phyloP scores from a whole-genome alignment of 2,329 filamentous ascomycete genomes.

The Hirsutella thompsonii region DNA sequence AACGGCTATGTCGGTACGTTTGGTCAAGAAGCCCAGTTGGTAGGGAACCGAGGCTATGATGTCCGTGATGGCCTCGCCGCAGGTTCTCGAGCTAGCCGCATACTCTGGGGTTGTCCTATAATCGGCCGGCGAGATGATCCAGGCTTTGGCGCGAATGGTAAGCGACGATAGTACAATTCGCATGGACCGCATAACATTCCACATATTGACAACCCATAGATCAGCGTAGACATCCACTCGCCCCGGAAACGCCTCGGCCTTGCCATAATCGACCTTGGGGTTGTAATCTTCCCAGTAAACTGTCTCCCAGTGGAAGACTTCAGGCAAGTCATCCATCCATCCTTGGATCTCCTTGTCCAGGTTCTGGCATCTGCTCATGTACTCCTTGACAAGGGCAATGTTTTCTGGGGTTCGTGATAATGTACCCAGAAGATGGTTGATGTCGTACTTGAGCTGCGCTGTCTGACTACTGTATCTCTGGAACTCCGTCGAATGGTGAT shows the following conservation, averaged over 20 bases:
- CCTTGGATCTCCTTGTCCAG: slow-evolving; percentile 36
- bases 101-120: slow-evolving; percentile 50
- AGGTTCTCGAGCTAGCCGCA: slow-evolving; percentile 35
- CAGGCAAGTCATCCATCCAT: slow-evolving; percentile 37
- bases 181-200: slow-evolving; percentile 39
- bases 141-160: slow-evolving; percentile 44
- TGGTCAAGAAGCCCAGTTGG: slow-evolving; percentile 43
- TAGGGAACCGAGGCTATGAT: slow-evolving; percentile 47
- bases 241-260: slow-evolving; percentile 44
- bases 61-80: slow-evolving; percentile 38
- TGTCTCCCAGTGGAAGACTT: slow-evolving; percentile 33
- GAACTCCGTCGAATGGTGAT: slow-evolving; percentile 29
- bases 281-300: slow-evolving; percentile 43
- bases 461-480: slow-evolving; percentile 39
- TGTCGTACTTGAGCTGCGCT: slow-evolving; percentile 38
- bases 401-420: slow-evolving; percentile 33
- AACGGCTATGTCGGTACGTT: slow-evolving; percentile 24
- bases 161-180: slow-evolving; percentile 40
- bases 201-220: slow-evolving; percentile 40
- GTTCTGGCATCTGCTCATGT: slow-evolving; percentile 36
- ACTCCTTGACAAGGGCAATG: slow-evolving; percentile 32
- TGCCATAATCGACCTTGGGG: slow-evolving; percentile 33
- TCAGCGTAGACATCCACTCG: slow-evolving; percentile 48
- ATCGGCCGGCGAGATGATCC: slow-evolving; percentile 45
- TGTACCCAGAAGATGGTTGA: slow-evolving; percentile 33